These are phyloP conservation scores for Ophiocordyceps unilateralis DNA, from an alignment of 2,329 filamentous ascomycete species.

Conservation along the genomic window DNA sequence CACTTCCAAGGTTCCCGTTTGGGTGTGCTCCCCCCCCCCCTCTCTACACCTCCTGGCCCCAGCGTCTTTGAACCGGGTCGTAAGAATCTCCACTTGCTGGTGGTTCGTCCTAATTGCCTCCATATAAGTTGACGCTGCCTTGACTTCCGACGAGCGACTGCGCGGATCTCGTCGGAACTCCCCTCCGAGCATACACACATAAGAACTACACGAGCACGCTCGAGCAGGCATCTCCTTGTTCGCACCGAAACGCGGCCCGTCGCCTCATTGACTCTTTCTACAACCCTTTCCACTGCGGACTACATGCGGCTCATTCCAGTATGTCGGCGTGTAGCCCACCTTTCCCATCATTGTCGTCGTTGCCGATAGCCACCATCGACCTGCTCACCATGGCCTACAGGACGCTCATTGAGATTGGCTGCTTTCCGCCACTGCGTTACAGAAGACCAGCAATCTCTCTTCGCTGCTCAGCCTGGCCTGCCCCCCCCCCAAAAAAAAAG, in stretches of 20 bases:
- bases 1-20: conserved; percentile 3
- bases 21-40: conserved; percentile 1
- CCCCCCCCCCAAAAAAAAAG: background rate
- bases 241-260: background rate
- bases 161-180: background rate
- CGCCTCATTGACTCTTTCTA: too few relatives aligned
- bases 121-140: conserved; percentile 1
- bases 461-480: background rate
- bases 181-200: background rate
- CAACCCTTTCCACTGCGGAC: background rate
- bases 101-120: conserved; percentile 1
- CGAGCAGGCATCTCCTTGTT: background rate
- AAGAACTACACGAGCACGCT: background rate
- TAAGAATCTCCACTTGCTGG: conserved; percentile 2
- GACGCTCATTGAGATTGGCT: background rate
- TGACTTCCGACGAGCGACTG: background rate
- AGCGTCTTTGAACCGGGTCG: conserved; percentile 1
- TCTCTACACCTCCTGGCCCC: conserved; percentile 1
- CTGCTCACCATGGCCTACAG: background rate
- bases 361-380: background rate
- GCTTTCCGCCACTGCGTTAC: background rate
- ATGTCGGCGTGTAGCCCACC: too few relatives aligned
- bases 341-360: background rate
- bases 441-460: background rate
- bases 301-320: background rate